These are phyloP conservation scores for Eutypella sp. DNA, from an alignment of 2,329 filamentous ascomycete genomes.

Conservation along the genomic window DNA sequence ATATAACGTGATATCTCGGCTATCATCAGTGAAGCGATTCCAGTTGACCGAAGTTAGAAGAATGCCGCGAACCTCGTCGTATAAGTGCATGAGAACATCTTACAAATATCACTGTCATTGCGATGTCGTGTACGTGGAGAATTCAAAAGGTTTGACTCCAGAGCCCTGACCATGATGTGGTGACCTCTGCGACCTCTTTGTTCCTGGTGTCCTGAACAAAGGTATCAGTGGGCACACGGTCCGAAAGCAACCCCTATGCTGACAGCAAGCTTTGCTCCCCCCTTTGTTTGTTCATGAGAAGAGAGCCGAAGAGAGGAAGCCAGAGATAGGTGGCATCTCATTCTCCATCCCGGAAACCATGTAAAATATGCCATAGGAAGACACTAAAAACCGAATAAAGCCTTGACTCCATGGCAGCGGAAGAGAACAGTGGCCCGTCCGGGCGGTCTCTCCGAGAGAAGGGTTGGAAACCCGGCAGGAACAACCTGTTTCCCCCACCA, in stretches of 20 bases:
- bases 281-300: background rate
- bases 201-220: background rate
- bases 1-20: too few species aligned
- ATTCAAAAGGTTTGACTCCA: too few species aligned
- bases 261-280: background rate
- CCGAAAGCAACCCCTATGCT: background rate
- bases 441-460: background rate
- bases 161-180: too few species aligned
- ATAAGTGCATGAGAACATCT: too few species aligned
- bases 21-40: too few species aligned
- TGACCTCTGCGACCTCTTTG: background rate
- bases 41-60: too few species aligned
- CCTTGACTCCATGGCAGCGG: background rate
- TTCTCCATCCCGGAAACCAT: background rate
- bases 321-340: background rate
- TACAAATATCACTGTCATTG: too few species aligned
- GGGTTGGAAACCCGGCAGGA: background rate
- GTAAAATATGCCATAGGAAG: background rate
- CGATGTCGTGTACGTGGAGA: too few species aligned
- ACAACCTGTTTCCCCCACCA: constrained; percentile 9
- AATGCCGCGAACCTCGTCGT: too few species aligned
- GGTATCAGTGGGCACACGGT: background rate
- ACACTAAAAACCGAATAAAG: background rate
- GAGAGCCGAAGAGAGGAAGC: background rate
- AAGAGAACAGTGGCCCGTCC: background rate